A percentile compares a stretch with the other conserved stretches of the same genome.
phyloP scores from a whole-genome alignment of 495 filamentous ascomycete species.

The Penicillium taxi region DNA sequence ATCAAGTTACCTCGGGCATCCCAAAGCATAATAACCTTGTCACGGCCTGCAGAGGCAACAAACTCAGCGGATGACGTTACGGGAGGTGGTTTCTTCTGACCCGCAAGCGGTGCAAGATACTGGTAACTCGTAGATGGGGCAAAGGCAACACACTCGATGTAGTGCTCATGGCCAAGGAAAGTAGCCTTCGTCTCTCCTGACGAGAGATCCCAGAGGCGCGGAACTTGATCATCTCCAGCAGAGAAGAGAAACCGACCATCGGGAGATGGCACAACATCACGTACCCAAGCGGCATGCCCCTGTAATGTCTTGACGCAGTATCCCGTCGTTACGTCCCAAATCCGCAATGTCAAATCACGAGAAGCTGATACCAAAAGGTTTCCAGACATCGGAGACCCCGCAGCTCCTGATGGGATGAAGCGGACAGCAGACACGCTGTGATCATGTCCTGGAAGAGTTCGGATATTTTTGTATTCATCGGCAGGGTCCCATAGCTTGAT shows the following conservation, averaged over 20 bases:
- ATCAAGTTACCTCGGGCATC: conserved; percentile 77
- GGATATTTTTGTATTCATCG: conserved; percentile 92
- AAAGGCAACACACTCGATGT: conserved; percentile 81
- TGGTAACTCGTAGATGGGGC: conserved; percentile 73
- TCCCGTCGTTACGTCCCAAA: conserved; percentile 91
- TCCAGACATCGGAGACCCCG: conserved; percentile 34
- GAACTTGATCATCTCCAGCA: conserved; percentile 72
- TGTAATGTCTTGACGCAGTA: conserved; percentile 52
- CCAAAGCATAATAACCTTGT: conserved; percentile 91
- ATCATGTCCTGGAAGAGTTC: conserved; percentile 88
- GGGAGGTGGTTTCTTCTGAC: conserved; percentile 67
- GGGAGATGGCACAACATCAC: conserved; percentile 75
- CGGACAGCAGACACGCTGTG: conserved; percentile 85
- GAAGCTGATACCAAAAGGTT: conserved; percentile 80
- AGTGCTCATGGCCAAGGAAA: conserved; percentile 83
- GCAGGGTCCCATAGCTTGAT: conserved; percentile 96
- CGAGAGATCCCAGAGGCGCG: conserved; percentile 78
- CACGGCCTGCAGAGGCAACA: conserved; percentile 81
- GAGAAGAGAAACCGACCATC: conserved; percentile 86
- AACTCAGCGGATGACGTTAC: conserved; percentile 73
- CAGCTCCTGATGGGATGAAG: conserved; percentile 78
- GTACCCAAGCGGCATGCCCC: conserved; percentile 89
- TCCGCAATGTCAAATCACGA: conserved; percentile 72
- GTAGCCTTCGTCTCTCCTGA: conserved; percentile 63
- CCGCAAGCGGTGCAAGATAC: conserved; percentile 71